phyloP scores from a whole-genome alignment of 768 basidiomycete species.

The Russula griseocarnosa region DNA sequence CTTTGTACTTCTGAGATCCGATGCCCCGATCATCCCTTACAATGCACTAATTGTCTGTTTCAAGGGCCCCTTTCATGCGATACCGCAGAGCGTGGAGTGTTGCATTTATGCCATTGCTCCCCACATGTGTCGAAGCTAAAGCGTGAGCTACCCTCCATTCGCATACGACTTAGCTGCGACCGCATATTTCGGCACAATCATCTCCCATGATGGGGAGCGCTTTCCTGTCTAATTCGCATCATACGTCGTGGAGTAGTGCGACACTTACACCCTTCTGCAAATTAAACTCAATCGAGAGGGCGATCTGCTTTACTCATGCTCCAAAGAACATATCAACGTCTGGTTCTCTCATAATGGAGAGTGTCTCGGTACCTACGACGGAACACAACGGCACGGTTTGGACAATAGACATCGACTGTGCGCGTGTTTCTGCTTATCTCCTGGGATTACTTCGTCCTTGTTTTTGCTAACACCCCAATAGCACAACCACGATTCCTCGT shows the following conservation, averaged over 20 bases:
- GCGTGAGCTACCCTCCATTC: slow-evolving; percentile 21
- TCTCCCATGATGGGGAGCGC: slow-evolving; percentile 9
- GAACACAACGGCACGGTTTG: slow-evolving; percentile 95
- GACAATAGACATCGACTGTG: slow-evolving; percentile 95
- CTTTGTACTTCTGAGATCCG: slow-evolving; percentile 28
- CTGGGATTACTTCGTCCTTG: not conserved
- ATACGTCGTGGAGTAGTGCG: slow-evolving; percentile 19
- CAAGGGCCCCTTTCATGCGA: not conserved
- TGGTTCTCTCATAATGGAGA: slow-evolving; percentile 99
- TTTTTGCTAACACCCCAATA: slow-evolving; percentile 31
- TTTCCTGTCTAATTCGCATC: slow-evolving; percentile 6
- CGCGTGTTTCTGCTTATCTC: slow-evolving; percentile 34
- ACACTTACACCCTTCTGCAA: slow-evolving; percentile 41
- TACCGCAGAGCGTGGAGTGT: too few relatives aligned
- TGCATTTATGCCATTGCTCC: slow-evolving; percentile 17
- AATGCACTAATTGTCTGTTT: not conserved
- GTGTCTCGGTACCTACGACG: slow-evolving; percentile 92
- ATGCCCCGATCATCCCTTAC: slow-evolving; percentile 19
- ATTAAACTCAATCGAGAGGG: slow-evolving; percentile 97
- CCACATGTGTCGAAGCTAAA: slow-evolving; percentile 12
- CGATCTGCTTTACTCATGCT: slow-evolving; percentile 91
- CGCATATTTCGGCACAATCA: slow-evolving; percentile 13
- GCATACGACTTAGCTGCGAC: slow-evolving; percentile 26
- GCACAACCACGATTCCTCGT: slow-evolving; percentile 83
- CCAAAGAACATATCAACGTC: slow-evolving; percentile 92